Evolutionary conservation across 2,329 filamentous ascomycete species (phyloP).

Genomic region (Cladophialophora immunda): DNA sequence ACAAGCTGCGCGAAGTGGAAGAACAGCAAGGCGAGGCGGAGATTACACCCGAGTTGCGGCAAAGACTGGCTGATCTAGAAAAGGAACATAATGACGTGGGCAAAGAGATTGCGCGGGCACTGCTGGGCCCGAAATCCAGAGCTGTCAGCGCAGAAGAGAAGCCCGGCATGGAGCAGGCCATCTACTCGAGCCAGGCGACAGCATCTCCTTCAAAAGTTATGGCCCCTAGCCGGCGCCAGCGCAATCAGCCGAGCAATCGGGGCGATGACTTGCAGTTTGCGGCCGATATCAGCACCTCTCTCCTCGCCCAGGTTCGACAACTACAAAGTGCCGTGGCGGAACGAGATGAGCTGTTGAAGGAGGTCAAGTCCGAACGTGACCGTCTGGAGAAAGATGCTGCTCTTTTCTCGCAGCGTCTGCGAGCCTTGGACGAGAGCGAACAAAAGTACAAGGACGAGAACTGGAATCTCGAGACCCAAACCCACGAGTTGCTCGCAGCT

Average conservation of each 20-base stretch:
- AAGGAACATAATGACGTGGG: slow-evolving; percentile 95
- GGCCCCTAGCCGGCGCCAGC: slow-evolving; percentile 84
- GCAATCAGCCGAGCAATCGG: slow-evolving; percentile 87
- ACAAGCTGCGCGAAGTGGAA: slow-evolving; percentile 85
- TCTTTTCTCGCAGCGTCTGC: slow-evolving; percentile 79
- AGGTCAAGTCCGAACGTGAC: slow-evolving; percentile 76
- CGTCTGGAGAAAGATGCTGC: slow-evolving; percentile 84
- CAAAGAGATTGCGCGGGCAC: slow-evolving; percentile 85
- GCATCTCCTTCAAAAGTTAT: slow-evolving; percentile 88
- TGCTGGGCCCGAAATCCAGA: slow-evolving; percentile 81
- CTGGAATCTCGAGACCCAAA: slow-evolving; percentile 92
- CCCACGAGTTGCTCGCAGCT: slow-evolving; percentile 80
- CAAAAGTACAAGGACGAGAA: slow-evolving; percentile 98
- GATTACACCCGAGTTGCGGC: slow-evolving; percentile 81
- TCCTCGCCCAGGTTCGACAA: slow-evolving; percentile 92
- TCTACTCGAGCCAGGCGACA: slow-evolving; percentile 84
- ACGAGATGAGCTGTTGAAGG: slow-evolving; percentile 84
- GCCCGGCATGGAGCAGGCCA: slow-evolving; percentile 74
- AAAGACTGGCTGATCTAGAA: slow-evolving; percentile 85
- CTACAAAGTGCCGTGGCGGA: slow-evolving; percentile 85
- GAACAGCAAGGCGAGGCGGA: slow-evolving; percentile 78
- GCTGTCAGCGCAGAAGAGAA: slow-evolving; percentile 73
- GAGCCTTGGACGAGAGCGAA: slow-evolving; percentile 89
- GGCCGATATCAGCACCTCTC: slow-evolving; percentile 94
- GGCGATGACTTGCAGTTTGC: slow-evolving; percentile 97